phyloP scores from a whole-genome alignment of 1,284 basidiomycete genomes.

The Paramarasmius palmivorus region DNA sequence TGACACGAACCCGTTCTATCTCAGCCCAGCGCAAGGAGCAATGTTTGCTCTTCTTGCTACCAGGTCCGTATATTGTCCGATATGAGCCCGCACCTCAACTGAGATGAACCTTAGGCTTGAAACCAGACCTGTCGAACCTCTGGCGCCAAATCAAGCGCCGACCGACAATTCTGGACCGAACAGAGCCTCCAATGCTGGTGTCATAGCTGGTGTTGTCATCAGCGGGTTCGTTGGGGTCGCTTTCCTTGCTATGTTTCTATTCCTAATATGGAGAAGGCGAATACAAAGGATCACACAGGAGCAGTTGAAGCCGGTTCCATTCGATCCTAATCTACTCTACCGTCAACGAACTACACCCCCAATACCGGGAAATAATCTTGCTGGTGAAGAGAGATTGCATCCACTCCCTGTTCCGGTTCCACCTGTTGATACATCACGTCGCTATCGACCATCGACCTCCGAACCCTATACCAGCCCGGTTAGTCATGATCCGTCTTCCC shows the following conservation, averaged over 20 bases:
- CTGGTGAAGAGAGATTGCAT: not conserved
- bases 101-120: not conserved
- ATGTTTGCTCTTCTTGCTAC: too few species aligned
- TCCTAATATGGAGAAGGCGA: constrained; percentile 4
- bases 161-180: not conserved
- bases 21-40: too few species aligned
- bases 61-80: not conserved
- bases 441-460: not conserved
- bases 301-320: not conserved
- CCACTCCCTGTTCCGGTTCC: not conserved
- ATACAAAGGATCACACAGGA: not conserved
- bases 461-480: not conserved
- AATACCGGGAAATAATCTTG: too few species aligned
- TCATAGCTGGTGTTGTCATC: constrained; percentile 12
- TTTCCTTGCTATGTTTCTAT: not conserved
- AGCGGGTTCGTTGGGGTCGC: constrained; percentile 4
- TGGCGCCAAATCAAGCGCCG: not conserved
- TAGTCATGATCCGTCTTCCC: not conserved
- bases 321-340: not conserved
- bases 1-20: too few species aligned
- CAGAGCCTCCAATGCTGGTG: not conserved
- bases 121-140: not conserved
- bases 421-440: not conserved
- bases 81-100: not conserved
- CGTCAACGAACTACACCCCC: not conserved